Evolutionary conservation across 2,329 filamentous ascomycete species (phyloP), one percentile per base, ranked within the genome.

Genomic region (Teratosphaeria epicoccoides): DNA sequence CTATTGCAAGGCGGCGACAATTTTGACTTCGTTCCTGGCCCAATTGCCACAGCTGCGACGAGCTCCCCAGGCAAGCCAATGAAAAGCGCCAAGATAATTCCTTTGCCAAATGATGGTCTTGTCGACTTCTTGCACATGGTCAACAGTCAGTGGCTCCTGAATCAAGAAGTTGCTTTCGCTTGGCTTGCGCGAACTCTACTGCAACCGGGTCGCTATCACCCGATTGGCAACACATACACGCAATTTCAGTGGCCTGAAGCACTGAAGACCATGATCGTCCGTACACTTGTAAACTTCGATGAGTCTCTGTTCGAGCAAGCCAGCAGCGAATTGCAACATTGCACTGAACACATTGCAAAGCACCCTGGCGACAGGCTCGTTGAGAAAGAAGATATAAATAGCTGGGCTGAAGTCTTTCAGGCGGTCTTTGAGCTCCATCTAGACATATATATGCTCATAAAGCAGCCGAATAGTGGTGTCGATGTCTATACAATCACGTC

Each of bases 381-480:
- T 5, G 7, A 28, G 11, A 10, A 23, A 6, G 11, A n/a, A 17
- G 14, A 43, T 24, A 23, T 26, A 12, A 6, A 29, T 12, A 12
- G 14, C 11, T 60, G 72, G 24, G 64, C 78, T 40, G 77, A 80
- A 47, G 73, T 83, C 63, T 68, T 77, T 1, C 74, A 86, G 62
- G 75, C 76, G 2, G 68, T 86, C 2, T 84, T 83, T 57, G 83
- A 87, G 63, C 67, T 86, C 26, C 83, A 86, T 60, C 71, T 86
- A 5, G 83, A 86, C 60, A 71, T 84, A 7, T 84, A 81, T 62
- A 77, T 77, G 5, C 69, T 77, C n/a, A 80, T 84, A 58, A 83
- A 78, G 47, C 78, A 78, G 56, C 76, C 80, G 0, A 76, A 75
- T 57, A 83, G 77, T 57, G 74, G 78, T 23, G 74, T 80, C 5